A percentile compares a stretch with the other conserved stretches of the same genome.
phyloP scores from a whole-genome alignment of 176 grass and related monocot species.

The Phoenix dactylifera region DNA sequence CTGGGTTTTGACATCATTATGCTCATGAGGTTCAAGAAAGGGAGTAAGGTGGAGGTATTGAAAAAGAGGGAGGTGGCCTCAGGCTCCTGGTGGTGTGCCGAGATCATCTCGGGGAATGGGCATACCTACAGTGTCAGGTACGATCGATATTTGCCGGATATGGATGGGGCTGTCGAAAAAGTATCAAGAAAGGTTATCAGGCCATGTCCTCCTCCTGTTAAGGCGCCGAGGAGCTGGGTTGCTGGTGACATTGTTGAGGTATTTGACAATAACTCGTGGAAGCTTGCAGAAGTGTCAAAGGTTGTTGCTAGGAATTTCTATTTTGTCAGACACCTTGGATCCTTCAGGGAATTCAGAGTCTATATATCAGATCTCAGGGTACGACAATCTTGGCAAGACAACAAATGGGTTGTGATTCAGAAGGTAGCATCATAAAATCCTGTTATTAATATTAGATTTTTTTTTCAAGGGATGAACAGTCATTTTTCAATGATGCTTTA shows the following conservation, averaged over 20 bases:
- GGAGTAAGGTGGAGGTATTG: slow-evolving; percentile 42
- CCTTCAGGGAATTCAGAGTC: slow-evolving; percentile 7
- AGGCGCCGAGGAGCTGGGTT: slow-evolving; percentile 17
- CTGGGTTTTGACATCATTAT: not conserved
- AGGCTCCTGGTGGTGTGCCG: slow-evolving; percentile 50
- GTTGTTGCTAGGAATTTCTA: slow-evolving; percentile 11
- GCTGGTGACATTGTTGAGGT: slow-evolving; percentile 45
- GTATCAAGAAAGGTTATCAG: slow-evolving; percentile 44
- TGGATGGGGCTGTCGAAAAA: slow-evolving; percentile 3
- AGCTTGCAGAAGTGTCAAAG: slow-evolving; percentile 23
- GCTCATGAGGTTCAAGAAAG: slow-evolving; percentile 43
- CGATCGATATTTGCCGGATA: not conserved
- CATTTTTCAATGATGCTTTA: too few relatives aligned
- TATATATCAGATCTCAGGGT: slow-evolving; percentile 4
- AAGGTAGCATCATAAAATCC: slow-evolving; percentile 25
- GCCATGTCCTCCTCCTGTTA: slow-evolving; percentile 26
- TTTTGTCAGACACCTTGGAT: slow-evolving; percentile 32
- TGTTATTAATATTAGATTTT: too few relatives aligned
- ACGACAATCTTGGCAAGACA: slow-evolving; percentile 4
- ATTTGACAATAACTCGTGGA: slow-evolving; percentile 40
- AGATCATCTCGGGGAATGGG: slow-evolving; percentile 49
- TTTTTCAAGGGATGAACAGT: too few relatives aligned
- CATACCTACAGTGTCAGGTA: slow-evolving; percentile 46
- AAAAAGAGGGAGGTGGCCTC: slow-evolving; percentile 7
- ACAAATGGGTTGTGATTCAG: slow-evolving; percentile 36